Base-by-base conservation (phyloP, 2,329 filamentous ascomycete species). In the Penicillium sp. region DNA sequence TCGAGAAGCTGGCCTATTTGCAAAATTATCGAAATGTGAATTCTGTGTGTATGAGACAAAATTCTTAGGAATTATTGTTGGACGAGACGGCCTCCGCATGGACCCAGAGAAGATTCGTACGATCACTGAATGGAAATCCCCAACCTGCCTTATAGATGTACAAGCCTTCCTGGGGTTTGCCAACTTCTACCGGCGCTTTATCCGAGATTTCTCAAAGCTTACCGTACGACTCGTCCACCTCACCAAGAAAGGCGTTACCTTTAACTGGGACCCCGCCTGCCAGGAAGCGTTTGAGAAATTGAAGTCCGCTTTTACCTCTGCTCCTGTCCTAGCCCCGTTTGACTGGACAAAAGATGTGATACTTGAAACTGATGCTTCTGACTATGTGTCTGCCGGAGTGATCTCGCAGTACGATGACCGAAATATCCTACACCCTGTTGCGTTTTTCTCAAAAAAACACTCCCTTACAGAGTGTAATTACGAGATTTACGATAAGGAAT, bases 151-250 rank as follows among this genome's bases (percentile, higher is more conserved):
- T 3, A 8, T 60, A 59, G 26, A 59, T 57, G 18, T 61, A 67
- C 58, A 63, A 55, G 51, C 41, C 1, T 73, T 74, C 53, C 20
- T 74, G n/a, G 65, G 68, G 9, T 71, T 74, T 43, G 57, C 51
- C 3, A 73, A 74, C 41, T 74, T 69, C 53, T 73, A 74, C 55
- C 54, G 66, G 5, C 33, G 56, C 8, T 73, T 73, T 47, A 67
- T 73, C 14, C 26, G 59, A 7, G 37, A 58, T 3, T 71, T 65
- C 47, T 62, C 52, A 4, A 31, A 43, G 1, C 58, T 69, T 6
- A 54, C 51, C 1, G 47, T 27, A 33, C 61, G 61, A 2, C 40
- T 70, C 3, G 54, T 41, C 9, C 15, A 45, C 2, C 50, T 67
- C 0, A 65, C 49, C 5, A 55, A 52, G 29, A 63, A 62, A 23